Base-by-base conservation (phyloP, 2,329 filamentous ascomycete species). In the Xylaria sp. region DNA sequence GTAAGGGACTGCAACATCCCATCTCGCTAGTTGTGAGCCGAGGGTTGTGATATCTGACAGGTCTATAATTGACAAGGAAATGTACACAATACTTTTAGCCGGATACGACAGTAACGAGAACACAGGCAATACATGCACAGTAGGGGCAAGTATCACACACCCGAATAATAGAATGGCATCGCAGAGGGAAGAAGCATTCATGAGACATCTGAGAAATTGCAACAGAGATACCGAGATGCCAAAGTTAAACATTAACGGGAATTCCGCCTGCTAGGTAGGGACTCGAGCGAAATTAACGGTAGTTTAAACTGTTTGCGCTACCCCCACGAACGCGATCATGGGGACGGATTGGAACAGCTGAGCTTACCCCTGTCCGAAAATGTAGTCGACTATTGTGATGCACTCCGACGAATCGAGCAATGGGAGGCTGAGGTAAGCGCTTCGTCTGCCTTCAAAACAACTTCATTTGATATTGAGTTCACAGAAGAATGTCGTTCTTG, bases 381-480 rank as follows among this genome's bases (percentile, higher is more conserved):
- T 27, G 45, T 61, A 51, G 67, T 42, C 33, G 39, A 58, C 60
- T 55, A 61, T 44, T 22, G 53, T 22, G 36, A 65, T n/a, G 61
- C 67, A 59, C 53, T 39, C 58, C 25, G 61, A 67, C 61, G 22
- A 50, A 65, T 61, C 33, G 13, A 61, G 65, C 36, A 63, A 60
- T 63, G 25, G 29, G n/a, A 42, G 55, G 49, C 65, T 68, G 61
- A 67, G 61, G 61, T 69, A 65, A 67, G 67, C 67, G 20, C 63
- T 33, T 59, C 15, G 25, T 33, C 25, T 36, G 33, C 49, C 53
- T 25, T 61, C 17, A 50, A 20, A 50, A 45, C 55, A 31, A 51
- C 53, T 31, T n/a, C n/a, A 61, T 22, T 15, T 42, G 27, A 31
- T 31, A 53, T n/a, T 17, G 15, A 31, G 33, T 49, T 31, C 29